Evolutionary conservation across 139 green algal genomes (phyloP), one percentile per base, ranked within the genome.

Genomic region (Haematococcus lacustris): DNA sequence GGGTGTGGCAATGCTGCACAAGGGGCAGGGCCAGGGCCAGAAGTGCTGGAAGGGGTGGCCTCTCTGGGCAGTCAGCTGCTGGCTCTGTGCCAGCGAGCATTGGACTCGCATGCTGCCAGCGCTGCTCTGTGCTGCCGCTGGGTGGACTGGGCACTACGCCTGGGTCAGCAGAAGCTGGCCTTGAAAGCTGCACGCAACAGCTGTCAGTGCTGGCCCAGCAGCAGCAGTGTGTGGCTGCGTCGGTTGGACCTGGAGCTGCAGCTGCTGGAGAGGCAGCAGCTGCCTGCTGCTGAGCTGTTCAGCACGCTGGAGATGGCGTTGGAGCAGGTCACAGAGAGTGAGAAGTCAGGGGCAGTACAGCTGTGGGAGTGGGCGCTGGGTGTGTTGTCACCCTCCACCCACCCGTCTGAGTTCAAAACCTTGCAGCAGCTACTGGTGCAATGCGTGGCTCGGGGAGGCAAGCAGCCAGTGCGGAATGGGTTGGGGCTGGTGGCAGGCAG

Each of bases 111-210:
- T 17, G 17, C 32, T 2, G 35, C 9, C 39, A 71, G 38, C 21
- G 60, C 33, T 5, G 4, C 3, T 68, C 6, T 40, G 61, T 26
- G 66, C 28, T 38, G 6, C n/a, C n/a, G 32, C 3, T 85, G 78
- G 80, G 70, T 75, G 1, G 38, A 66, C 28, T 70, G 76, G 72
- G 78, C 81, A 6, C 67, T 84, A 35, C 60, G 53, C 32, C 68
- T 76, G 28, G 72, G 71, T 26, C 78, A 82, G 21, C 66, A 43
- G 23, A 78, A 78, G 66, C 40, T 73, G 65, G 70, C 66, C 5
- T 62, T 87, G 51, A 69, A 57, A 3, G 83, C 73, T 1, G 78
- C 68, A 63, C 40, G 69, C 72, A 60, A 69, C 73, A 32, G 70
- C 61, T 89, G 39, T 70, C 85, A 63, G 66, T 38, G 37, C 30